Evolutionary conservation across 805 yeast genomes (phyloP).

Genomic region (Monosporozyma siamensis): DNA sequence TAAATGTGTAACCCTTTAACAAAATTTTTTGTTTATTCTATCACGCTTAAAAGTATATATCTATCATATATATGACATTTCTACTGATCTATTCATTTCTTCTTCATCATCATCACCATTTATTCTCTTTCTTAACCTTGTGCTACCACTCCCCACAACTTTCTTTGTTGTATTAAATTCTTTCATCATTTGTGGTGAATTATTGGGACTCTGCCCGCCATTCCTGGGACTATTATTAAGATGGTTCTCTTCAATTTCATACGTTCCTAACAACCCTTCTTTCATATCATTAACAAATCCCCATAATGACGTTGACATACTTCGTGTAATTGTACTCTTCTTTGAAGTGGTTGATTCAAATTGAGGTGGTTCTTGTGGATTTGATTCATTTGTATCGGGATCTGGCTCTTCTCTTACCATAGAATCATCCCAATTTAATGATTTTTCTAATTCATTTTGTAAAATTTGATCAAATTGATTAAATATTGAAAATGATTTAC

Average conservation of each 20-base stretch:
- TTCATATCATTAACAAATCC: constrained; percentile 43
- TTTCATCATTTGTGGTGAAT: constrained; percentile 4
- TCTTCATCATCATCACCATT: constrained; percentile 2
- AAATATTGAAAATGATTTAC: constrained; percentile 50
- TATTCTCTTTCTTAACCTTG: constrained; percentile 9
- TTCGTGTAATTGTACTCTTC: constrained; percentile 6
- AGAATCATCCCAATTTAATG: constrained; percentile 30
- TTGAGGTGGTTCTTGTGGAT: constrained; percentile 4
- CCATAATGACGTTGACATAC: constrained; percentile 39
- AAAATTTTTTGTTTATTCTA: too few relatives aligned
- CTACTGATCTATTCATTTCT: constrained; percentile 3
- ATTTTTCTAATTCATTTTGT: constrained; percentile 55
- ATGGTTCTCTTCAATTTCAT: constrained; percentile 26
- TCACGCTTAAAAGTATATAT: too few relatives aligned
- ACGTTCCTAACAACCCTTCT: constrained; percentile 32
- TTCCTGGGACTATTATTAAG: too few relatives aligned
- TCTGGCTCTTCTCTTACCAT: background rate
- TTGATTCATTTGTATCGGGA: background rate
- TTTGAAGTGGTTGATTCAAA: constrained; percentile 5
- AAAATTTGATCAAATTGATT: constrained; percentile 61
- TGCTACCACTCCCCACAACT: constrained; percentile 3
- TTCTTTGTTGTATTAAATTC: constrained; percentile 11
- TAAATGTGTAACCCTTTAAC: constrained; percentile 7
- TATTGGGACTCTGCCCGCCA: background rate
- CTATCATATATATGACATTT: constrained; percentile 6